Conservation (phyloP, 148 eudicot species). For the Spergularia marina region DNA sequence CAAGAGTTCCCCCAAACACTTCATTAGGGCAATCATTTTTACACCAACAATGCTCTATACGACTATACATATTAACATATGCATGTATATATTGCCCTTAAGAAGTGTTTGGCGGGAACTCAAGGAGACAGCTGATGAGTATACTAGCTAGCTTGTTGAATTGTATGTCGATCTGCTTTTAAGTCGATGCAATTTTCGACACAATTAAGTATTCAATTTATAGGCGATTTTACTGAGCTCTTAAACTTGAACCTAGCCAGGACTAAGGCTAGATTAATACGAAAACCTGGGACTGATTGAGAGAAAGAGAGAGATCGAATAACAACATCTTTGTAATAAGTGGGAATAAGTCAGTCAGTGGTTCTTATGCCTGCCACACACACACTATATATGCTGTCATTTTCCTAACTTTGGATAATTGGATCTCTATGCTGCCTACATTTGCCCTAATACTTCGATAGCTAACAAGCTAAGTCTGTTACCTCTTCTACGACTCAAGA, state of each 20-base stretch:
- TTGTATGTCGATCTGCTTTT: background rate
- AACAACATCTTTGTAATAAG: slow-evolving; percentile 2
- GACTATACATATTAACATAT: background rate
- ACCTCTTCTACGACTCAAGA: too few relatives aligned
- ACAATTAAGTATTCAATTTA: background rate
- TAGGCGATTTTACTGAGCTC: background rate
- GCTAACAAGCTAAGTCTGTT: too few relatives aligned
- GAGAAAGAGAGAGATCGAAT: background rate
- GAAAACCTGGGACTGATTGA: background rate
- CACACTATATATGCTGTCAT: background rate
- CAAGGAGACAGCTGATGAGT: background rate
- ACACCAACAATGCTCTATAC: background rate
- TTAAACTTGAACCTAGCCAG: slow-evolving; percentile 1
- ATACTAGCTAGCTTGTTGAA: background rate
- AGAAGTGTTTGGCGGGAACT: slow-evolving; percentile 20
- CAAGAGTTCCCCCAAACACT: slow-evolving; percentile 21
- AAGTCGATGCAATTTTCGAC: background rate
- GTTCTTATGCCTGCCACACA: slow-evolving; percentile 3
- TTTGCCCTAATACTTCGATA: background rate
- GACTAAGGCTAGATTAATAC: background rate
- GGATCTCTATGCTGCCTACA: background rate
- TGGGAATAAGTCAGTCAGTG: background rate
- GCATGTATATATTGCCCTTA: background rate
- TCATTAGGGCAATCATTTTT: background rate
- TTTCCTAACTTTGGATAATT: background rate